These are phyloP conservation scores for Thielaviopsis musarum DNA, from an alignment of 2,329 filamentous ascomycete species.

Conservation along the genomic window DNA sequence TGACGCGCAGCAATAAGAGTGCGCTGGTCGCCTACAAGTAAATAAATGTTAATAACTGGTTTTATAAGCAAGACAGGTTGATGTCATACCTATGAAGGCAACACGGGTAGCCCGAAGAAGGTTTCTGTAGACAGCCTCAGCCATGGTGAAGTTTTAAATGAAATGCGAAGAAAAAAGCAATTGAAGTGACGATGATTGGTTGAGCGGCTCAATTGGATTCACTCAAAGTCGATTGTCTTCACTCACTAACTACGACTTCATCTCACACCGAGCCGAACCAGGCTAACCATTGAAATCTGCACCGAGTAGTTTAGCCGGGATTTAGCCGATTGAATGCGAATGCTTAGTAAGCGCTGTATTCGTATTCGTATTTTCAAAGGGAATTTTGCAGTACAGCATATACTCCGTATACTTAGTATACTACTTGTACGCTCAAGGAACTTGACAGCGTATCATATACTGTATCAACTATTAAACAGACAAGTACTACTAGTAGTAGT, in stretches of 20 bases:
- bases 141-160: slow-evolving; percentile 29
- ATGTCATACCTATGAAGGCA: slow-evolving; percentile 60
- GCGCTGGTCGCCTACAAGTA: slow-evolving; percentile 45
- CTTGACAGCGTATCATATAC: background rate
- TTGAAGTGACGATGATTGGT: background rate
- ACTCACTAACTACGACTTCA: background rate
- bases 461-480: too few relatives aligned
- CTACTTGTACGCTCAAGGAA: background rate
- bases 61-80: background rate
- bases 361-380: background rate
- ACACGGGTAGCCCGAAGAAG: slow-evolving; percentile 65
- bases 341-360: background rate
- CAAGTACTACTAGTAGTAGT: too few relatives aligned
- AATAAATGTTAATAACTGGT: background rate
- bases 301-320: background rate
- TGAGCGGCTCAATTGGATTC: background rate
- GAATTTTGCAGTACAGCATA: background rate
- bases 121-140: slow-evolving; percentile 61
- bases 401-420: too few relatives aligned
- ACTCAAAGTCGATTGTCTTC: background rate
- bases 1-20: slow-evolving; percentile 53
- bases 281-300: background rate
- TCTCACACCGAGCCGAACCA: background rate
- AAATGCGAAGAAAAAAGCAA: background rate
- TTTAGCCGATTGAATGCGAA: background rate